Evolutionary conservation across 495 filamentous ascomycete genomes (phyloP).

Genomic region (Aspergillus funiculosus): DNA sequence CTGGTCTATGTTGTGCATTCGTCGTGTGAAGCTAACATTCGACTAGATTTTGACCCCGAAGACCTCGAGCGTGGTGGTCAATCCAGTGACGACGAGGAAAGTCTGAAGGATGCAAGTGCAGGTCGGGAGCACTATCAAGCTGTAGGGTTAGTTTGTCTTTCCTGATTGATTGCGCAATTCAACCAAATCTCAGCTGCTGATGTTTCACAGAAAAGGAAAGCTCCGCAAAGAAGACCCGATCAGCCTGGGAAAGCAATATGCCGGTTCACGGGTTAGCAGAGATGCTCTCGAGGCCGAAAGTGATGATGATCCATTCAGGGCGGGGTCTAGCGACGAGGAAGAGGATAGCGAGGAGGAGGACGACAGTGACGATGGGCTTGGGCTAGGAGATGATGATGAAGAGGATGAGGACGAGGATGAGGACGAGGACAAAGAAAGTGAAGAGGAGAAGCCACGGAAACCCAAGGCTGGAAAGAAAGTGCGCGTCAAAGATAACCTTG

Average conservation of each 20-base stretch:
- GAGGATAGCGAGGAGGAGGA: conserved; percentile 38
- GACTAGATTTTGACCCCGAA: conserved; percentile 83
- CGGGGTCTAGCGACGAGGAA: conserved; percentile 30
- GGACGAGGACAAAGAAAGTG: conserved; percentile 23
- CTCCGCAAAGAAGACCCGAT: conserved; percentile 64
- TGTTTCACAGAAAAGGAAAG: conserved; percentile 63
- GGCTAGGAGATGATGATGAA: conserved; percentile 36
- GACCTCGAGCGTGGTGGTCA: conserved; percentile 51
- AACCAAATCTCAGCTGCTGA: conserved; percentile 2
- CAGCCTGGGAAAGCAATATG: conserved; percentile 70
- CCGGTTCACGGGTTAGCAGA: conserved; percentile 71
- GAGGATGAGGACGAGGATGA: conserved; percentile 57
- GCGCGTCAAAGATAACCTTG: conserved; percentile 13
- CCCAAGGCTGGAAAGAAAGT: conserved; percentile 41
- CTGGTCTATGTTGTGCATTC: conserved; percentile 1
- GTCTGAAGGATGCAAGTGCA: conserved; percentile 40
- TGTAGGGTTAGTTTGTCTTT: conserved; percentile 55
- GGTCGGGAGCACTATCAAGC: conserved; percentile 78
- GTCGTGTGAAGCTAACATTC: not conserved
- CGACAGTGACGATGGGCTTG: conserved; percentile 30
- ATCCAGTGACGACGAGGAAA: conserved; percentile 50
- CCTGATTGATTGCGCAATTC: conserved; percentile 8
- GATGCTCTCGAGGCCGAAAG: conserved; percentile 53
- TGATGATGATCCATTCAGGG: conserved; percentile 43
- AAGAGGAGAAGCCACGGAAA: conserved; percentile 20